phyloP scores from a whole-genome alignment of 1,284 basidiomycete genomes.

The Quambalaria eucalypti region DNA sequence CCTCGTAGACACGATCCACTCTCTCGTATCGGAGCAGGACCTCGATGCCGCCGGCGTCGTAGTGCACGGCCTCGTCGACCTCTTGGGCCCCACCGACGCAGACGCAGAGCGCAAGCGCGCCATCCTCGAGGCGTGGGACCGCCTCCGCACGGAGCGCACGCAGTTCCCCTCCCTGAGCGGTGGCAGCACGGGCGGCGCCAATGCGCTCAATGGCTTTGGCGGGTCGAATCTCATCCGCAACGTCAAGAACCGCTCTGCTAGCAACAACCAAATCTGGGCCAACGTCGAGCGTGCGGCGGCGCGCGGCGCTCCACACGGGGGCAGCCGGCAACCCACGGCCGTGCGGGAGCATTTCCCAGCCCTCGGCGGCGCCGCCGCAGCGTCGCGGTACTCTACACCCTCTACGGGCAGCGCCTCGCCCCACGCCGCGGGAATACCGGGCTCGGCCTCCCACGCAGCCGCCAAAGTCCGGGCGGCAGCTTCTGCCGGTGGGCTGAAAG shows the following conservation, averaged over 20 bases:
- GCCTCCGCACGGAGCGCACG: slow-evolving; percentile 69
- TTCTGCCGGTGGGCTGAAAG: background rate
- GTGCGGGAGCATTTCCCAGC: slow-evolving; percentile 28
- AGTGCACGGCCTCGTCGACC: slow-evolving; percentile 58
- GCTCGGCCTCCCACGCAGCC: slow-evolving; percentile 24
- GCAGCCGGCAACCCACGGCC: slow-evolving; percentile 6
- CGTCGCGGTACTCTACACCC: background rate
- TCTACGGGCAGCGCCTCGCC: background rate
- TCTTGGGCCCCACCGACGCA: slow-evolving; percentile 4
- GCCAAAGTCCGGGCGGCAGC: background rate
- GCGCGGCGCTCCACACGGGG: no score
- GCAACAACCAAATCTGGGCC: slow-evolving; percentile 67
- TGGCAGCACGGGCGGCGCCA: slow-evolving; percentile 9
- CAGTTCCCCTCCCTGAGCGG: slow-evolving; percentile 23
- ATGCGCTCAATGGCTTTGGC: background rate
- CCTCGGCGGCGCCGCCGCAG: slow-evolving; percentile 6
- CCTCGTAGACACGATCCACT: slow-evolving; percentile 76
- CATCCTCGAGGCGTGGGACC: slow-evolving; percentile 68
- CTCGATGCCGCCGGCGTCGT: slow-evolving; percentile 51
- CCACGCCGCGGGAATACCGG: slow-evolving; percentile 27
- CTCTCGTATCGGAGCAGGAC: slow-evolving; percentile 53
- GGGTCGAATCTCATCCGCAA: slow-evolving; percentile 69
- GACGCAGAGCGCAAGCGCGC: slow-evolving; percentile 68
- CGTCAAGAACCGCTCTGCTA: slow-evolving; percentile 61
- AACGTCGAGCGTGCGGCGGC: slow-evolving; percentile 75